These are phyloP conservation scores for Leccinum subspadiceum DNA, from an alignment of 1,284 basidiomycete species.

Conservation along the genomic window DNA sequence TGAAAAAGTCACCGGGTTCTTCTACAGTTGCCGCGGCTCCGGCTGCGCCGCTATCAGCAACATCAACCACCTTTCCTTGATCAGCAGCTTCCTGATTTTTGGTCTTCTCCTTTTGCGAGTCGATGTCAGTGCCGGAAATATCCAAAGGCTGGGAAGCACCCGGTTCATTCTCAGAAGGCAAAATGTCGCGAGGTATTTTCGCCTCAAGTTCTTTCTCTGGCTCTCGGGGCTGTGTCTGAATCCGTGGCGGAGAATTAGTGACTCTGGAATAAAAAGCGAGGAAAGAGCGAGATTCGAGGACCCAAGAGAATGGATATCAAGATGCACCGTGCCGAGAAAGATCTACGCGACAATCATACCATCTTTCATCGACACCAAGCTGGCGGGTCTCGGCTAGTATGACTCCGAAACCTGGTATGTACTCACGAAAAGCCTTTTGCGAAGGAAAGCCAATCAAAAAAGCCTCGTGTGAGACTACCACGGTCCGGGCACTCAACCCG, in stretches of 20 bases:
- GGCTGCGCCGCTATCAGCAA: background rate
- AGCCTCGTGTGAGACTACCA: background rate
- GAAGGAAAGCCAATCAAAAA: background rate
- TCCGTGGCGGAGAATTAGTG: slow-evolving; percentile 9
- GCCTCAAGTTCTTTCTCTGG: background rate
- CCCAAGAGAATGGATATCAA: background rate
- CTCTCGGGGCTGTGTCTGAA: slow-evolving; percentile 4
- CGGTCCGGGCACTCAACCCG: background rate
- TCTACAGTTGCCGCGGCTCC: background rate
- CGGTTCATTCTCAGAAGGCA: background rate
- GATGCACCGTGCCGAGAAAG: background rate
- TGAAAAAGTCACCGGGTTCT: background rate
- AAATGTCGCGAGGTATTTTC: background rate
- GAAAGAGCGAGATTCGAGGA: background rate
- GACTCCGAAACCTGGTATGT: background rate
- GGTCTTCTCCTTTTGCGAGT: slow-evolving; percentile 5
- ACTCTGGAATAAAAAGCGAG: background rate
- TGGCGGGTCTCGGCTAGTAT: background rate
- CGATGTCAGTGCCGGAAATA: background rate
- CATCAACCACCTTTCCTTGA: background rate
- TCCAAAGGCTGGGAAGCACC: slow-evolving; percentile 1
- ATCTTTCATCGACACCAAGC: background rate
- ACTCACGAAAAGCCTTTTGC: background rate
- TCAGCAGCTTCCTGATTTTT: background rate
- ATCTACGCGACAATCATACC: background rate